Evolutionary conservation across 495 filamentous ascomycete species (phyloP), one percentile per base, ranked within the genome.

Genomic region (Aspergillus homomorphus): DNA sequence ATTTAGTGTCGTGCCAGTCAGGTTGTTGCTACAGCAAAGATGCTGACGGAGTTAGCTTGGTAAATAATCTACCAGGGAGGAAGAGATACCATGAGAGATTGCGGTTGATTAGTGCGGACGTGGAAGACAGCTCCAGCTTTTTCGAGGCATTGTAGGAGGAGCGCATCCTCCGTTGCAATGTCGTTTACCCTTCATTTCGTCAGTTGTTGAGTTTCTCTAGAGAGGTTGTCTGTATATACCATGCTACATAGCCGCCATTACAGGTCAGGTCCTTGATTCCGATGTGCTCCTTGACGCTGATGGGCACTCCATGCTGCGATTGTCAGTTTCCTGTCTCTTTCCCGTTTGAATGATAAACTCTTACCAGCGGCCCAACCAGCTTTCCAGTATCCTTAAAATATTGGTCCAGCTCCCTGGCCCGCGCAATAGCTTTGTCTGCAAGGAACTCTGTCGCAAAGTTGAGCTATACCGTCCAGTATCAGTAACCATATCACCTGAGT

Each of bases 361-460:
- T 54, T 61, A 76, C 74, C 62, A 77, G 53, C 12, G 73, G 74
- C 5, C 74, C 74, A 12, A 77, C 57, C 19, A 77, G 45, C 54
- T 68, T 73, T 42, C 74, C 73, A 3, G 69, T 75, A 42, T 61
- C 55, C 50, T 70, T 53, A 46, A 61, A 75, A 52, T 80, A 78
- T 9, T 69, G 67, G 68, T 90, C 88, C 20, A 89, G 76, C 33
- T 78, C 70, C 30, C 72, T 75, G 5, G 87, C 88, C 15, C 81
- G 73, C n/a, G 73, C 66, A 19, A 89, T 73, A 2, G 87, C 88
- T 33, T 75, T 69, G 14, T 83, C 79, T 50, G 87, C 86, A 62
- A 88, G 76, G 51, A 87, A 85, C 57, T 91, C 88, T 3, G 82
- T 85, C 4, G 87, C 77, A 57, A 87, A 89, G 63, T 88, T 86